These are phyloP conservation scores for Rhododendron henanense DNA, from an alignment of 148 eudicot species.

Conservation along the genomic window DNA sequence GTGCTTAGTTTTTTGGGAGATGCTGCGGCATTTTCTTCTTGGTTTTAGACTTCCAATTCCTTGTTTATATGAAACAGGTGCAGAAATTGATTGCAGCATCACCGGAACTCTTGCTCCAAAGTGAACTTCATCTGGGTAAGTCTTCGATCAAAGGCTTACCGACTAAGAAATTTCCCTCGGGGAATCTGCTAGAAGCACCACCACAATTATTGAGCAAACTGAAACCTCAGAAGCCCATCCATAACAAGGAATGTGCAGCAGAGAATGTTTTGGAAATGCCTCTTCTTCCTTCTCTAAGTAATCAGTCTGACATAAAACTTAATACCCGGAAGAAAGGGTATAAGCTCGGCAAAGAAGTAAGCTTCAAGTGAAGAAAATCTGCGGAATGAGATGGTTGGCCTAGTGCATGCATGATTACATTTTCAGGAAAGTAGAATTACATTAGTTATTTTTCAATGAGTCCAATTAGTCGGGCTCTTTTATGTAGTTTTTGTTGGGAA, in stretches of 20 bases:
- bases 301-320: conserved; percentile 14
- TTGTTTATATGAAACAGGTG: conserved; percentile 26
- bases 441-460: too few relatives aligned
- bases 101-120: conserved; percentile 24
- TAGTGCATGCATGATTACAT: too few relatives aligned
- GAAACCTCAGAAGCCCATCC: conserved; percentile 14
- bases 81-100: conserved; percentile 33
- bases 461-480: too few relatives aligned
- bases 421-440: too few relatives aligned
- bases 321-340: neutral
- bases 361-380: too few relatives aligned
- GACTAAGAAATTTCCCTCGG: conserved; percentile 9
- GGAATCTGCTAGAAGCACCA: conserved; percentile 17
- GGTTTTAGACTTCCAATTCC: neutral
- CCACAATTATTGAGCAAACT: neutral
- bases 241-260: conserved; percentile 6
- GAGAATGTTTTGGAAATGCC: conserved; percentile 19
- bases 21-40: neutral
- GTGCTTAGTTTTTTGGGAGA: neutral
- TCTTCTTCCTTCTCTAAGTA: conserved; percentile 11
- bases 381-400: too few relatives aligned
- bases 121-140: conserved; percentile 10
- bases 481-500: too few relatives aligned
- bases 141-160: conserved; percentile 20
- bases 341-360: too few relatives aligned